Evolutionary conservation across 768 basidiomycete species (phyloP).

Genomic region (Lactarius hatsudake): DNA sequence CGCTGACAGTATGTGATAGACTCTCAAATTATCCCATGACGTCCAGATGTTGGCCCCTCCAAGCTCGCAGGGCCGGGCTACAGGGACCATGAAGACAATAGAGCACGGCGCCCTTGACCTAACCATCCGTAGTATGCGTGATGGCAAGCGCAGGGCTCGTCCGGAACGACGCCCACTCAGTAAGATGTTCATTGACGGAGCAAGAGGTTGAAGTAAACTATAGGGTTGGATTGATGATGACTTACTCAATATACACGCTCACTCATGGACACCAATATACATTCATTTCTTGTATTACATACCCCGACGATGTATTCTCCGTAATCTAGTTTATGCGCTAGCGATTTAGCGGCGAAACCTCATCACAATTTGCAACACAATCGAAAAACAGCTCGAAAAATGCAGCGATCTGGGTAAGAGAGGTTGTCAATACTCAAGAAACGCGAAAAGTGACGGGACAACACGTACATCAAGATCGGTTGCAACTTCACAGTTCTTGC

Average conservation of each 20-base stretch:
- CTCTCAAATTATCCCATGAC: conserved; percentile 39
- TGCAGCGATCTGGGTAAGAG: conserved; percentile 45
- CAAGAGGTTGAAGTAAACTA: conserved; percentile 32
- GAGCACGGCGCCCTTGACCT: conserved; percentile 81
- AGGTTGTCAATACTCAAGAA: conserved; percentile 10
- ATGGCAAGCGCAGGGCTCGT: conserved; percentile 55
- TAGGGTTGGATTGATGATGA: conserved; percentile 28
- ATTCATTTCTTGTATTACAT: conserved; percentile 11
- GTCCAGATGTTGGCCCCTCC: conserved; percentile 33
- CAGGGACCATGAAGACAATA: conserved; percentile 48
- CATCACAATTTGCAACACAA: conserved; percentile 57
- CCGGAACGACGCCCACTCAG: conserved; percentile 54
- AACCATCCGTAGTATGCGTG: conserved; percentile 76
- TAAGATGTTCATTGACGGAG: conserved; percentile 79
- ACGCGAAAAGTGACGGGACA: background rate
- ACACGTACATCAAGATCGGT: conserved; percentile 61
- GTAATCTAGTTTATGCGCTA: background rate
- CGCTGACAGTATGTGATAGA: conserved; percentile 35
- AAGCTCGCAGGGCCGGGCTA: conserved; percentile 43
- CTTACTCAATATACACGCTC: background rate
- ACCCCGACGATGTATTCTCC: background rate
- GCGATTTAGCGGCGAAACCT: conserved; percentile 56
- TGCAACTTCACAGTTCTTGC: conserved; percentile 75
- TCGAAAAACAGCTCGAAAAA: conserved; percentile 69
- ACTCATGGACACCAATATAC: background rate